Conservation (phyloP, 805 yeast genomes). For the Lipomyces kockii region DNA sequence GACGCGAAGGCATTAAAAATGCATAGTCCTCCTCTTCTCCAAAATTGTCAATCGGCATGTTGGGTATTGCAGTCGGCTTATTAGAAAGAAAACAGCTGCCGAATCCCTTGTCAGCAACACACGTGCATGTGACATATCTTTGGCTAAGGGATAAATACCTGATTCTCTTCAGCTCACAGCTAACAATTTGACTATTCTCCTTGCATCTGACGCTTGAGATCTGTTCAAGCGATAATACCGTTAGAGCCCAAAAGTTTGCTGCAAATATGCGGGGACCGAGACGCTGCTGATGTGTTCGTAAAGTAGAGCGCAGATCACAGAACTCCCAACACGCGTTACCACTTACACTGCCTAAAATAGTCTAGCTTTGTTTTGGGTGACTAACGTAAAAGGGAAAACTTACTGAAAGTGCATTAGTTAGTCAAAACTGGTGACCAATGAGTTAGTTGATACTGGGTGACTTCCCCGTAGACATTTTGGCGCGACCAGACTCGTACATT, state of each 20-base stretch:
- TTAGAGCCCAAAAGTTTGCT: background rate
- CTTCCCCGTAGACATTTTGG: too few species aligned
- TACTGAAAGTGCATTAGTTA: background rate
- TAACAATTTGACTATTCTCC: background rate
- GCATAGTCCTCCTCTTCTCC: conserved; percentile 5
- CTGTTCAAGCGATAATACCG: background rate
- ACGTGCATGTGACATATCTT: background rate
- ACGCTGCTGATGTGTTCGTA: background rate
- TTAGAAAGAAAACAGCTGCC: background rate
- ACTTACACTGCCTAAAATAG: conserved; percentile 4
- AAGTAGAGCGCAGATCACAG: background rate
- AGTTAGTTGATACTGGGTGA: too few species aligned
- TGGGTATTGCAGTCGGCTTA: background rate
- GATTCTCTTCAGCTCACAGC: background rate
- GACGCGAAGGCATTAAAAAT: conserved; percentile 3
- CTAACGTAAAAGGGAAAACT: background rate
- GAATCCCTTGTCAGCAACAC: background rate
- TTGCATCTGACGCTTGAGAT: background rate
- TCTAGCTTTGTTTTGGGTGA: background rate
- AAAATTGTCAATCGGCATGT: background rate
- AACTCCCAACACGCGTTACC: conserved; percentile 9
- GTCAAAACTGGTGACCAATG: background rate
- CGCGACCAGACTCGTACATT: too few species aligned
- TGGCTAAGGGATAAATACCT: background rate
- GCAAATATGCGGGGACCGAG: background rate